Base-by-base conservation (phyloP, 73 alveolate genomes). In the Tetrahymena thermophila region DNA sequence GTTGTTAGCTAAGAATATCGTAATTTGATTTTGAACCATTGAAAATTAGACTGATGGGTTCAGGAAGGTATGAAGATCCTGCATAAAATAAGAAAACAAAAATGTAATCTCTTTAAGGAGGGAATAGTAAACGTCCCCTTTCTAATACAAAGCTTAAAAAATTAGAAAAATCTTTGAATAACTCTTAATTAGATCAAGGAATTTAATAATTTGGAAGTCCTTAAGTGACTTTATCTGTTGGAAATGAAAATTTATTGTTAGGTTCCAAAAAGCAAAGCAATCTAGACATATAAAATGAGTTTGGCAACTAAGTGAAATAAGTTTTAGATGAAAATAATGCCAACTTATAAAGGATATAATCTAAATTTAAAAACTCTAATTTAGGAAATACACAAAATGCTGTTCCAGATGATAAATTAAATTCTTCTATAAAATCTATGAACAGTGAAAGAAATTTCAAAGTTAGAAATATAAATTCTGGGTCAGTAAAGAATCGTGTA, bases 1-100 rank as follows among this genome's bases (percentile, higher is more conserved):
- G 42, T 71, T 25, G 21, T 40, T 50, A 94, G 96, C 84, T 95
- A 19, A 95, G 94, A 95, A 95, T 95, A 50, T 89, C 97, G 21
- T 40, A 95, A 89, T 85, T 89, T 85, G 97, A 95, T 85, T 95
- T 95, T 93, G 97, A 95, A 58, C 97, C 97, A 10, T 95, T 95
- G 35, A 37, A 50, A 21, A 95, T 95, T n/a, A 89, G 94, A 95
- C 55, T 95, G 7, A 95, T 95, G 97, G 97, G 97, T 4, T 95
- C 97, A n/a, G 97, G 97, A 34, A 85, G 97, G 25, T 85, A 85
- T 93, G 95, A 56, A 94, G 58, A 93, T 84, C 89, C 89, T 28
- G 89, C 89, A 71, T 71, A 71, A 71, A 71, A 71, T 71, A 71
- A 71, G 37, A 71, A 71, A 71, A 34, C 40, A 71, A 71, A 71